Evolutionary conservation across 1,284 basidiomycete species (phyloP).

Genomic region (Irpex sp.): DNA sequence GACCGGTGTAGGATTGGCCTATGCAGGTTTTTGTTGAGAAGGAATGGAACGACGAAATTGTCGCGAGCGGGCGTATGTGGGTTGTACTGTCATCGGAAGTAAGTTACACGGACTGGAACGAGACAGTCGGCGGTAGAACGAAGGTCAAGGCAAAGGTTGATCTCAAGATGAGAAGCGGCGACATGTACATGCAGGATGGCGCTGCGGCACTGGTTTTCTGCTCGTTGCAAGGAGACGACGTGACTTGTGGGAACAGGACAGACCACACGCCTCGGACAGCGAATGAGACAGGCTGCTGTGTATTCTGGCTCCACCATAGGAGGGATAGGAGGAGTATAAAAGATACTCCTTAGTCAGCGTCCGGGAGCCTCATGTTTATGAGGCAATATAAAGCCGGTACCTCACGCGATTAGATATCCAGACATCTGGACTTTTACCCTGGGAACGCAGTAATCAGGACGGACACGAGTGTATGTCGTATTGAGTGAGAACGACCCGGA

Average conservation of each 20-base stretch:
- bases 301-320: not conserved
- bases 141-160: not conserved
- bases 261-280: not conserved
- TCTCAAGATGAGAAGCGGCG: not conserved
- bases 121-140: not conserved
- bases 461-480: conserved; percentile 5
- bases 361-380: conserved; percentile 13
- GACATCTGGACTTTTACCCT: conserved; percentile 6
- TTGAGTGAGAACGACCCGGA: conserved; percentile 2
- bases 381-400: conserved; percentile 2
- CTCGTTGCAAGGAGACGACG: not conserved
- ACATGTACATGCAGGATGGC: not conserved
- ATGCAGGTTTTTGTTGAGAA: not conserved
- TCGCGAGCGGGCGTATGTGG: not conserved
- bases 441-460: not conserved
- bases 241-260: not conserved
- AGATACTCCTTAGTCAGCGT: conserved; percentile 4
- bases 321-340: conserved; percentile 4
- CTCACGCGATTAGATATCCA: conserved; percentile 14
- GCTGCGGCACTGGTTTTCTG: not conserved
- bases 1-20: not conserved
- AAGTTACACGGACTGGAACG: not conserved
- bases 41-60: not conserved
- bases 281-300: not conserved
- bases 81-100: not conserved